A percentile compares a stretch with the other conserved stretches of the same genome.
Evolutionary conservation across 306 rosid genomes (phyloP).

Genomic region (Vigna radiata): DNA sequence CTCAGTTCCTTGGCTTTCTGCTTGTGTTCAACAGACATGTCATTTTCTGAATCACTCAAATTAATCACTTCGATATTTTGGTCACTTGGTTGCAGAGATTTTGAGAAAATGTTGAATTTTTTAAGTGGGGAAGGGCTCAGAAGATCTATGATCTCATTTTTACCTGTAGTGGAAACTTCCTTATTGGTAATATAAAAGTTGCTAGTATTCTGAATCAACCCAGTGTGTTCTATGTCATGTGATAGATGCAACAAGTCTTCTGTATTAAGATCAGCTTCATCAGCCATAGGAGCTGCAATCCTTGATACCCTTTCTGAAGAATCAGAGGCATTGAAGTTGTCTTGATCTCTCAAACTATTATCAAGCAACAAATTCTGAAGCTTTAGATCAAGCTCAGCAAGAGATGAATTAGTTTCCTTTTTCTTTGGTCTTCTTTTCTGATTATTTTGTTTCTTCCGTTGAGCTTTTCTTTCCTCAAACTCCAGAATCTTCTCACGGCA

Average conservation of each 20-base stretch:
- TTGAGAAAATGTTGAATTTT: constrained; percentile 20
- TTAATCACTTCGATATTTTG: constrained; percentile 60
- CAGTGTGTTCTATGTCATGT: constrained; percentile 31
- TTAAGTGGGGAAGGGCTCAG: constrained; percentile 74
- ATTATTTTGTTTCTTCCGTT: constrained; percentile 58
- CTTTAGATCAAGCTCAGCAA: constrained; percentile 66
- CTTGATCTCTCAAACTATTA: constrained; percentile 49
- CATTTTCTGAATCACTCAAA: constrained; percentile 78
- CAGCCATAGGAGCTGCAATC: constrained; percentile 39
- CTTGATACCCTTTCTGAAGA: constrained; percentile 36
- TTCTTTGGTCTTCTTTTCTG: constrained; percentile 63
- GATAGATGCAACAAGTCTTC: constrained; percentile 33
- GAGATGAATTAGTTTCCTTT: constrained; percentile 46
- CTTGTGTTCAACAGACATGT: constrained; percentile 67
- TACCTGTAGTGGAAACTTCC: constrained; percentile 34
- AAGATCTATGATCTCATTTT: constrained; percentile 68
- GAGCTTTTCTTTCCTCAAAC: constrained; percentile 60
- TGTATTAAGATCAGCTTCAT: constrained; percentile 37
- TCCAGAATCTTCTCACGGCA: constrained; percentile 81
- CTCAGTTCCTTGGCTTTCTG: constrained; percentile 71
- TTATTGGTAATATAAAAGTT: constrained; percentile 30
- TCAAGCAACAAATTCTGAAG: constrained; percentile 67
- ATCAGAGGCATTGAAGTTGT: constrained; percentile 35
- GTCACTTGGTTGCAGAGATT: constrained; percentile 43
- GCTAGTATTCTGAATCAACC: constrained; percentile 30